phyloP scores from a whole-genome alignment of 176 grass and related monocot genomes.

The Coix lacrymajobi region DNA sequence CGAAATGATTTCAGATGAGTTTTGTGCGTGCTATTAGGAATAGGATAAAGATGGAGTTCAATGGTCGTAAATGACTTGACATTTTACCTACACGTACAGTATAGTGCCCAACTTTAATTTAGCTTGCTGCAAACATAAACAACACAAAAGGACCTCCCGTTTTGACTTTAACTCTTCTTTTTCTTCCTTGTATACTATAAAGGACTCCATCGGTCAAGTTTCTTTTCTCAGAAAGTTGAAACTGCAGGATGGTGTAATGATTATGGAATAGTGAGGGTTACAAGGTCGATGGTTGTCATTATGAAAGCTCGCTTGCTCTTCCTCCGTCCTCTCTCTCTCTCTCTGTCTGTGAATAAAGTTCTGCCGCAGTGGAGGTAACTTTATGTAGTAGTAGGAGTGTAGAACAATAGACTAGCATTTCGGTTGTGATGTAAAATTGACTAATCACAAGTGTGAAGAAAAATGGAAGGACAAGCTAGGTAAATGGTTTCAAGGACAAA shows the following conservation, averaged over 20 bases:
- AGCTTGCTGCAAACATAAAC: background rate
- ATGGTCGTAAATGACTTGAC: background rate
- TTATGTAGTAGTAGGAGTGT: conserved; percentile 45
- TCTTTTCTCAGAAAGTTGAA: conserved; percentile 37
- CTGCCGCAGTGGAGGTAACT: conserved; percentile 32
- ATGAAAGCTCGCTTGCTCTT: conserved; percentile 29
- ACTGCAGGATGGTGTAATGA: conserved; percentile 35
- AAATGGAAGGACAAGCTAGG: conserved; percentile 4
- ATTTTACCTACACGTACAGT: background rate
- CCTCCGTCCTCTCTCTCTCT: background rate
- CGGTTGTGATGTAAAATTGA: conserved; percentile 17
- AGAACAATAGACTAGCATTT: conserved; percentile 32
- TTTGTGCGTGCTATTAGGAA: background rate
- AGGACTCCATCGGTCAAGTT: background rate
- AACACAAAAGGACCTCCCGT: background rate
- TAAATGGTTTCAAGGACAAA: conserved; percentile 2
- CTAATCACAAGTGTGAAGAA: background rate
- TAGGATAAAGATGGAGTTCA: background rate
- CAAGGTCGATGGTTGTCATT: conserved; percentile 26
- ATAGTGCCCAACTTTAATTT: conserved; percentile 2
- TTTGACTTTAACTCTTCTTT: background rate
- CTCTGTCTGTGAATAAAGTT: conserved; percentile 29
- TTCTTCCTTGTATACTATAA: background rate
- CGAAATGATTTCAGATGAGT: background rate
- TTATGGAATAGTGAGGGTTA: conserved; percentile 40